Evolutionary conservation across 2,329 filamentous ascomycete species (phyloP).

Genomic region (Colletotrichum viniferum): DNA sequence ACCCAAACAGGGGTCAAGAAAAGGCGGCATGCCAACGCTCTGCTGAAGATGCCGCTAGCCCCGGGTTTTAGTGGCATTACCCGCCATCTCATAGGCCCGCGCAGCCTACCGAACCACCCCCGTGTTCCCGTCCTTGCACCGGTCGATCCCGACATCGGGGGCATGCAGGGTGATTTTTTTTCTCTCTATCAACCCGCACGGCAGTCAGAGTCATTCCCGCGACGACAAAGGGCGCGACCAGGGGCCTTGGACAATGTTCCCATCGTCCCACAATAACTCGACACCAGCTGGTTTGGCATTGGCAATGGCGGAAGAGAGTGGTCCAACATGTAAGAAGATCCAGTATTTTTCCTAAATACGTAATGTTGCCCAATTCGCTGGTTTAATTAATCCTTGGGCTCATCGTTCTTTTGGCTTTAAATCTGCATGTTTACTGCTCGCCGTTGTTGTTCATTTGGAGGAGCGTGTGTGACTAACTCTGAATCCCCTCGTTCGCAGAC

Average conservation of each 20-base stretch:
- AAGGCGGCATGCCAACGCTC: neutral
- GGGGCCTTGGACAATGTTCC: constrained; percentile 6
- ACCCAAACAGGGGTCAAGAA: neutral
- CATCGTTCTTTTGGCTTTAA: neutral
- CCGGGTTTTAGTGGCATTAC: constrained; percentile 2
- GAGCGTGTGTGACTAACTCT: constrained; percentile 6
- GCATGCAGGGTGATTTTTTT: neutral
- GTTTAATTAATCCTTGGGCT: neutral
- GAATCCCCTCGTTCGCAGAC: constrained; percentile 37
- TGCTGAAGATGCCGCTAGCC: neutral
- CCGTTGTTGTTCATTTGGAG: neutral
- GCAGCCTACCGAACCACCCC: neutral
- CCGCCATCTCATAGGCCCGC: neutral
- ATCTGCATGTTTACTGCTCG: neutral
- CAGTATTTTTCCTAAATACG: constrained; percentile 12
- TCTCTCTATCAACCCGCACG: neutral
- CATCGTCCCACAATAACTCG: constrained; percentile 17
- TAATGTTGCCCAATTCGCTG: constrained; percentile 7
- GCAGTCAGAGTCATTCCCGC: neutral
- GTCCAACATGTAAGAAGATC: constrained; percentile 22
- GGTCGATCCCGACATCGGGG: constrained; percentile 22
- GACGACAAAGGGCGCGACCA: constrained; percentile 18
- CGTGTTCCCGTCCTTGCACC: constrained; percentile 8
- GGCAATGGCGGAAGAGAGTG: constrained; percentile 22
- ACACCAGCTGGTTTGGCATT: constrained; percentile 11